phyloP scores from a whole-genome alignment of 2,329 filamentous ascomycete species.

The Clonostachys byssicola region DNA sequence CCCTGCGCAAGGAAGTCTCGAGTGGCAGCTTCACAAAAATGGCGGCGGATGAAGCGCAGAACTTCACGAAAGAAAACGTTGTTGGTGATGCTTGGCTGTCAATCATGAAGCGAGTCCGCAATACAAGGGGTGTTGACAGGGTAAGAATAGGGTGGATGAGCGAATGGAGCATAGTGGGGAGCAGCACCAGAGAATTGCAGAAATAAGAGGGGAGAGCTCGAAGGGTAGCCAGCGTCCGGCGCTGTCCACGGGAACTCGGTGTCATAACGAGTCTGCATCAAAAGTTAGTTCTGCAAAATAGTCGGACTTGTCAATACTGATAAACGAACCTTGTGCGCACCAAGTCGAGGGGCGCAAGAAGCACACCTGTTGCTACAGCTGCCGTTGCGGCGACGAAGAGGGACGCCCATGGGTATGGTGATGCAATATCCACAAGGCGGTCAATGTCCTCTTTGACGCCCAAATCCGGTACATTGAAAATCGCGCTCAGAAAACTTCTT shows the following conservation, averaged over 20 bases:
- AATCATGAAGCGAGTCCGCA: constrained; percentile 80
- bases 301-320: not conserved
- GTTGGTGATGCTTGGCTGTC: constrained; percentile 78
- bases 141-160: constrained; percentile 79
- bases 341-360: constrained; percentile 84
- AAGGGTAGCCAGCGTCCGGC: constrained; percentile 74
- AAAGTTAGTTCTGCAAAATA: constrained; percentile 16
- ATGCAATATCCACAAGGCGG: constrained; percentile 67
- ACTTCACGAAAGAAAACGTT: constrained; percentile 77
- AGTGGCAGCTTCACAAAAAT: constrained; percentile 84
- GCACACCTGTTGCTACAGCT: constrained; percentile 68
- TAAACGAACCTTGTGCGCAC: constrained; percentile 67
- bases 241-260: constrained; percentile 67
- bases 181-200: constrained; percentile 64
- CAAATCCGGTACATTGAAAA: constrained; percentile 85
- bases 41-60: constrained; percentile 74
- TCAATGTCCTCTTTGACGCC: constrained; percentile 74
- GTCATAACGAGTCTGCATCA: constrained; percentile 71
- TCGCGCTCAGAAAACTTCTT: constrained; percentile 81
- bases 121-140: constrained; percentile 76
- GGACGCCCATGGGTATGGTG: constrained; percentile 77
- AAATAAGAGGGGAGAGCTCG: constrained; percentile 74
- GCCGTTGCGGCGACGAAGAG: constrained; percentile 66
- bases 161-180: constrained; percentile 85
- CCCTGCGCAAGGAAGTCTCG: constrained; percentile 86